phyloP scores from a whole-genome alignment of 148 eudicot genomes.

The Rhododendron ferrugineum region DNA sequence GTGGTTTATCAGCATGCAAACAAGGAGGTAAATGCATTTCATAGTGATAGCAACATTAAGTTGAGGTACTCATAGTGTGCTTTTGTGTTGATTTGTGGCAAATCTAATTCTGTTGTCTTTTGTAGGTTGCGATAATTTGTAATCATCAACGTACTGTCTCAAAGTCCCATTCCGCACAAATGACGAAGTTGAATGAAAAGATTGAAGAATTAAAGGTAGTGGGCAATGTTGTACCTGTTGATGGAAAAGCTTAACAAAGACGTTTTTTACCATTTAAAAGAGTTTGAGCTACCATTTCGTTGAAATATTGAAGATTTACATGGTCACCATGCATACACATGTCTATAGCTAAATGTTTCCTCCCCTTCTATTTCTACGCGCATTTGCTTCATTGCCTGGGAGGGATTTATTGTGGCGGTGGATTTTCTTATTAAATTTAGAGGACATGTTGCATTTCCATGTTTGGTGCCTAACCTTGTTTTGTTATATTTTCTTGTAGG shows the following conservation, averaged over 20 bases:
- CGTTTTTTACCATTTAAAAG: not conserved
- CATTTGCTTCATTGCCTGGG: not conserved
- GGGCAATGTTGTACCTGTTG: not conserved
- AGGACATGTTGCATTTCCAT: not conserved
- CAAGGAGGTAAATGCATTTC: slow-evolving; percentile 59
- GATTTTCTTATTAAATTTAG: not conserved
- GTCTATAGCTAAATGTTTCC: not conserved
- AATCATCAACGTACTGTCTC: slow-evolving; percentile 98
- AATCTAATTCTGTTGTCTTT: slow-evolving; percentile 15
- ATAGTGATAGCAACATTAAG: not conserved
- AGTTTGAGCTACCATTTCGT: not conserved
- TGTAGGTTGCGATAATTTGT: slow-evolving; percentile 96
- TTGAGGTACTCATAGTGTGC: not conserved
- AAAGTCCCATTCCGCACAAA: slow-evolving; percentile 79
- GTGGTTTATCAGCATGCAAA: slow-evolving; percentile 73
- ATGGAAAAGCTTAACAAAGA: not conserved
- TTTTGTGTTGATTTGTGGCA: not conserved
- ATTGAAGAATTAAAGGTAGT: slow-evolving; percentile 79
- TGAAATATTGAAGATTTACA: not conserved
- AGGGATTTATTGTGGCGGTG: not conserved
- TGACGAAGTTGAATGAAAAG: slow-evolving; percentile 60
- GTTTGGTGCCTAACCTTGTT: slow-evolving; percentile 4
- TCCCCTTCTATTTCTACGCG: not conserved
- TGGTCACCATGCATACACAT: not conserved
- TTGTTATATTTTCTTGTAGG: slow-evolving; percentile 33